A percentile compares a stretch with the other conserved stretches of the same genome.
Conservation (phyloP, 768 basidiomycete species). For the Pleurotus pulmonarius region DNA sequence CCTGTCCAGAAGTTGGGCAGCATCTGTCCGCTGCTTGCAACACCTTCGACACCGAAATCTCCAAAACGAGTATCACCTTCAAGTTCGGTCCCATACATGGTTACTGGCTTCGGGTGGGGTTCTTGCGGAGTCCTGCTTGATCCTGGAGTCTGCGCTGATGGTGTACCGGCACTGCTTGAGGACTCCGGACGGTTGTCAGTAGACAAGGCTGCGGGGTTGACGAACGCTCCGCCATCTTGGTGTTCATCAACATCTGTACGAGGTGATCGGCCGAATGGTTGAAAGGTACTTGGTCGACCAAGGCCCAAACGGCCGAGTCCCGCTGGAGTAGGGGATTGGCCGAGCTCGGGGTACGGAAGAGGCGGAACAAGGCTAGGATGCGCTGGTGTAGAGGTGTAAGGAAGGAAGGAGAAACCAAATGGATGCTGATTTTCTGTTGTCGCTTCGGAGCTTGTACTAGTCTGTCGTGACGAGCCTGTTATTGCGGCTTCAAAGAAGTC, state of each 20-base stretch:
- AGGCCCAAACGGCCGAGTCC: neutral
- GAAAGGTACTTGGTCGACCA: constrained; percentile 27
- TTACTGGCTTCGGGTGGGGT: constrained; percentile 51
- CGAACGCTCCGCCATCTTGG: constrained; percentile 25
- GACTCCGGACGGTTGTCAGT: constrained; percentile 17
- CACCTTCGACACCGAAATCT: constrained; percentile 77
- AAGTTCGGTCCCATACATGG: constrained; percentile 83
- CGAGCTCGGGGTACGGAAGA: constrained; percentile 9
- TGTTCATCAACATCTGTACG: constrained; percentile 33
- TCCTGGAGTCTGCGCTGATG: neutral
- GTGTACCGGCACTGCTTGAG: constrained; percentile 37
- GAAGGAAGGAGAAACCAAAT: constrained; percentile 50
- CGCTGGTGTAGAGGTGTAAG: constrained; percentile 50
- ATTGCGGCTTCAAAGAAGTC: constrained; percentile 46
- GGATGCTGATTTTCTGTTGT: constrained; percentile 52
- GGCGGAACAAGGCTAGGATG: constrained; percentile 31
- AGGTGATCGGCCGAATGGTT: constrained; percentile 41
- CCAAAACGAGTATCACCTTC: constrained; percentile 83
- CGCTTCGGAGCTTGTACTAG: constrained; percentile 43
- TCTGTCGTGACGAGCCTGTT: constrained; percentile 21
- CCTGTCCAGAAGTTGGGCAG: constrained; percentile 50
- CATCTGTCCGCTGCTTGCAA: constrained; percentile 50
- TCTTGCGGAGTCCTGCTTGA: constrained; percentile 15
- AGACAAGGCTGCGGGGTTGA: constrained; percentile 38
- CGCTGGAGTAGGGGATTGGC: constrained; percentile 51